Evolutionary conservation across 768 basidiomycete genomes (phyloP), one percentile per base, ranked within the genome.

Genomic region (Mycena amicta): DNA sequence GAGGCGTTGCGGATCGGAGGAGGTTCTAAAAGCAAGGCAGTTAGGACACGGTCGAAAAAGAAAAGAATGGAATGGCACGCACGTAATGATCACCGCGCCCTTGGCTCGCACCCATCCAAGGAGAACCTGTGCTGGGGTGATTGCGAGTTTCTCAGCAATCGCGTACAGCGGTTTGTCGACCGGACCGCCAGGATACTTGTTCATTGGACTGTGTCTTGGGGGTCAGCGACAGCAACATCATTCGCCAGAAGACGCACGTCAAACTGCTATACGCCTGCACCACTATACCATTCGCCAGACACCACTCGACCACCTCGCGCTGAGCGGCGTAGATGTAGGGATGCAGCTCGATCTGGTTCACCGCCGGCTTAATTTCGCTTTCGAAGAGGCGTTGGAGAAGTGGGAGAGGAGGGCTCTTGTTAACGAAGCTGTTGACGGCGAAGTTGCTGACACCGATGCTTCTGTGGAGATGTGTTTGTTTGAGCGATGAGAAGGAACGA

Each of bases 401-500:
- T n/a, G n/a, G n/a, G n/a, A n/a, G n/a, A n/a, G n/a, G n/a, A n/a
- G n/a, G n/a, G n/a, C n/a, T n/a, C n/a, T n/a, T n/a, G n/a, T n/a
- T n/a, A n/a, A n/a, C n/a, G n/a, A n/a, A n/a, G 80, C 63, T 46
- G 74, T 52, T 29, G 0, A 62, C 40, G 40, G 52, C 29, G 55
- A 61, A 65, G 33, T 88, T 88, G 79, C 80, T 82, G 26, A 88
- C 75, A 46, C 86, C 86, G 41, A 88, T 87, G 62, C 83, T 80
- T 67, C 76, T 75, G 31, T n/a, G n/a, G n/a, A n/a, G n/a, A n/a
- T n/a, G n/a, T n/a, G n/a, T n/a, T n/a, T n/a, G n/a, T n/a, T n/a
- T 15, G 28, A 23, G 22, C 37, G 2, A 12, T 20, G 43, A 6
- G 31, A 52, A 20, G 27, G 33, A 37, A 41, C 53, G 12, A 40